Base-by-base conservation (phyloP, 371 early-diverging fungal species). In the Synchytrium microbalum region DNA sequence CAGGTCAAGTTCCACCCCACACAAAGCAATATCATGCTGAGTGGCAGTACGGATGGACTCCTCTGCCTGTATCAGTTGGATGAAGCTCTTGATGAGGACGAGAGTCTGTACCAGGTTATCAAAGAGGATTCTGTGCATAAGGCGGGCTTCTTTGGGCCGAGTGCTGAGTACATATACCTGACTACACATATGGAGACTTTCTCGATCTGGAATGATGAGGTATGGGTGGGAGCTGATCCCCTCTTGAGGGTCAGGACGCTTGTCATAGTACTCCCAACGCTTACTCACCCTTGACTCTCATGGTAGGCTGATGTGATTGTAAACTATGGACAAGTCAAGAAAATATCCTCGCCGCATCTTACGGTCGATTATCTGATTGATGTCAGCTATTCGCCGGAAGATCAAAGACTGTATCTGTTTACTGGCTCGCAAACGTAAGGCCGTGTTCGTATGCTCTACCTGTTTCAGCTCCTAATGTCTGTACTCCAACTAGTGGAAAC, bases 101-200 rank as follows among this genome's bases (percentile, higher is more conserved):
- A 96, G 58, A 90, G 88, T 0, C 68, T 95, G 32, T 64, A 89
- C 38, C 85, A 85, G 10, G 91, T 90, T 0, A 82, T 92, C 29
- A 93, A 93, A 1, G 84, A 82, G 5, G 83, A 92, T 3, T 89
- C 92, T 0, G 83, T 96, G 26, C 79, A 83, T 68, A 85, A 82
- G 67, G 72, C 88, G 54, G 93, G 93, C 2, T 96, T 86, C 73
- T 95, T 95, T 77, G 97, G 97, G 10, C 92, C 92, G 0, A 68
- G 72, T 2, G 79, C 82, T 3, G 93, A 95, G 73, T 95, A 90
- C 70, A 65, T 95, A 1, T 96, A 90, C 64, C 80, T 83, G 58
- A 72, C 89, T 24, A 92, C 89, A 19, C 93, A 93, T 67, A 86
- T 90, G 64, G 93, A 96, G 70, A 93, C 93, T 0, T 84, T 94